Percentiles rank a stretch among this genome's conserved stretches.
These are phyloP conservation scores for Paramecium primaurelia DNA, from an alignment of 73 alveolate genomes.

Conservation along the genomic window DNA sequence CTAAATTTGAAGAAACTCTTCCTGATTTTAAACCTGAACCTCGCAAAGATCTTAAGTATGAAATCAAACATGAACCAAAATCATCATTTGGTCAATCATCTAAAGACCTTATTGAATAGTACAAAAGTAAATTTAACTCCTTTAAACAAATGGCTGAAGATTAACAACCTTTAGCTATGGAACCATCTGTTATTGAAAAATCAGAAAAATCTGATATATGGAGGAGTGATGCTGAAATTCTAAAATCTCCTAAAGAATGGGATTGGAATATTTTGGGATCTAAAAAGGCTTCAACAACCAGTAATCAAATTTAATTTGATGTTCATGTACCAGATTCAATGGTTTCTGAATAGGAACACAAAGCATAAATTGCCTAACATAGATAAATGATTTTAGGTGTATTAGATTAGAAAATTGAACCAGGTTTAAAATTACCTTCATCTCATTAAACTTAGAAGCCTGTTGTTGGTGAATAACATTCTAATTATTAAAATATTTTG, in stretches of 20 bases:
- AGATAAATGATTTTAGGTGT: not conserved
- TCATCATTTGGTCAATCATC: conserved; percentile 15
- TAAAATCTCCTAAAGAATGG: conserved; percentile 14
- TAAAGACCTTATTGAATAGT: conserved; percentile 12
- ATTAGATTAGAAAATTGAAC: not conserved
- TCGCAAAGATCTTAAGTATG: not conserved
- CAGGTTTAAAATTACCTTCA: not conserved
- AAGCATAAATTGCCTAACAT: not conserved
- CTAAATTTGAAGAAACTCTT: not conserved
- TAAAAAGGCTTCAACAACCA: not conserved
- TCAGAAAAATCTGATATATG: not conserved
- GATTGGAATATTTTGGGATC: not conserved
- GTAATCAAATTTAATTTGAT: not conserved
- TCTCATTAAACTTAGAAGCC: not conserved
- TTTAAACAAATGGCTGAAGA: not conserved
- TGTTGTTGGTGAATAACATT: not conserved
- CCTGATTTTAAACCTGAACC: not conserved
- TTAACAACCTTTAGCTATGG: not conserved
- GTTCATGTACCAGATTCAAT: not conserved
- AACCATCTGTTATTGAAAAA: not conserved
- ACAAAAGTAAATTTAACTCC: conserved; percentile 8
- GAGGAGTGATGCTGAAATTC: conserved; percentile 10
- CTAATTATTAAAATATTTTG: not conserved
- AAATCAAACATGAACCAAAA: not conserved
- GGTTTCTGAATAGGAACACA: not conserved